Base-by-base conservation (phyloP, 192 early-diverging fungal species). In the Coemansia sp. region DNA sequence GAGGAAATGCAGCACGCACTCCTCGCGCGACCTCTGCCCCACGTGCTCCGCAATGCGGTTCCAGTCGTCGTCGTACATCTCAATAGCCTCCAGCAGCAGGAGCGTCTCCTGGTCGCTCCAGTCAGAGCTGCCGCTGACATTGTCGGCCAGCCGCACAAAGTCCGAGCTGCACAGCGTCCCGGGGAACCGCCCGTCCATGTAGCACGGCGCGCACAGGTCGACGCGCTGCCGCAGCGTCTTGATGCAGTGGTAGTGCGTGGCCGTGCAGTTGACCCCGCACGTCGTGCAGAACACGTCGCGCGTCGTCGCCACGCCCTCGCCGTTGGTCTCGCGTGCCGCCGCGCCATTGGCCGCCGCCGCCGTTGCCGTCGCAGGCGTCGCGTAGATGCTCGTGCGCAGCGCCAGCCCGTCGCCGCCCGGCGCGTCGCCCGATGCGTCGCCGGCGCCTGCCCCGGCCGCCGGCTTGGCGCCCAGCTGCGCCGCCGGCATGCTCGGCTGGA, bases 21-120 rank as follows among this genome's bases (percentile, higher is more conserved):
- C 89, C 50, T 95, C 93, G 59, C 90, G 88, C 3, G 87, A 88
- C 30, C 89, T 80, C 12, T 93, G 93, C 0, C 93, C 93, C 4
- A 99, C 93, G 57, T 96, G 92, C 45, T 93, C 92, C 14, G 95
- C 85, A 37, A 99, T 85, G 41, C 86, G 83, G 54, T 84, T 81
- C 96, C 96, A 99, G 64, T 97, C 93, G 43, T 96, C 90, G 46
- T 95, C 91, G 78, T 83, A 95, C 81, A 93, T 80, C 65, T 99
- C 96, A 17, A 99, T 69, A 2, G 86, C 96, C 80, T 99, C 96
- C 27, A 99, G 72, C 37, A 99, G 70, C 25, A 91, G 70, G 21
- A 95, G 72, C 11, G 83, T 88, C 66, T 99, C 96, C 69, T 91
- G 85, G 45, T 94, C 87, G 5, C 80, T 85, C 96, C 96, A 99